Evolutionary conservation across 2,329 filamentous ascomycete genomes (phyloP).

Genomic region (Talaromyces sp.): DNA sequence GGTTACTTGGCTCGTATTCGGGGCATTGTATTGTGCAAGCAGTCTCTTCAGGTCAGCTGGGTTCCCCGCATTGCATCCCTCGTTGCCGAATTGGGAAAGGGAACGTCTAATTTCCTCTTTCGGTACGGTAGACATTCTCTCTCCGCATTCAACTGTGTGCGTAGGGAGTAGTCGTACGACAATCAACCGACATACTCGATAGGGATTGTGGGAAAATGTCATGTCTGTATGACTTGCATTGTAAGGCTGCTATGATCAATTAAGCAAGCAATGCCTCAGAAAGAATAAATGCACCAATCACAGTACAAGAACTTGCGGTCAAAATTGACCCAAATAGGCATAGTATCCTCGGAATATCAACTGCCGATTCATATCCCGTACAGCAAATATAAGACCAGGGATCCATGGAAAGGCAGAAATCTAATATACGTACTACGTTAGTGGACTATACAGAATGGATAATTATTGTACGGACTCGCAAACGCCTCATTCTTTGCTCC

Average conservation of each 20-base stretch:
- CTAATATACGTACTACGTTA: background rate
- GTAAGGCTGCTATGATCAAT: constrained; percentile 1
- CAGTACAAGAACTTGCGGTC: background rate
- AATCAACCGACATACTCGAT: background rate
- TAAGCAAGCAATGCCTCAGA: background rate
- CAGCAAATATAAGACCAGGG: background rate
- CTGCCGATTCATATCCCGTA: background rate
- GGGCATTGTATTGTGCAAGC: constrained; percentile 3
- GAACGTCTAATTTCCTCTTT: background rate
- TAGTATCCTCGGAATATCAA: background rate
- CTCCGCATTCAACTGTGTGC: background rate
- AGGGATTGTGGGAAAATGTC: background rate
- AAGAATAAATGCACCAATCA: constrained; percentile 1
- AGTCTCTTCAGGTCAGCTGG: constrained; percentile 6
- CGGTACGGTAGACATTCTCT: background rate
- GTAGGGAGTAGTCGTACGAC: background rate
- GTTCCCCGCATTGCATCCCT: constrained; percentile 6
- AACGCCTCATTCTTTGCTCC: constrained; percentile 2
- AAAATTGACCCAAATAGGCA: background rate
- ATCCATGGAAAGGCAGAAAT: background rate
- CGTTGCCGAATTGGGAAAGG: constrained; percentile 1
- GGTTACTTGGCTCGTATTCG: background rate
- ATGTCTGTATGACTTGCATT: constrained; percentile 3
- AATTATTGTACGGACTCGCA: background rate
- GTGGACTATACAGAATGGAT: background rate